These are phyloP conservation scores for Colletotrichum sojae DNA, from an alignment of 2,329 filamentous ascomycete species.

Conservation along the genomic window DNA sequence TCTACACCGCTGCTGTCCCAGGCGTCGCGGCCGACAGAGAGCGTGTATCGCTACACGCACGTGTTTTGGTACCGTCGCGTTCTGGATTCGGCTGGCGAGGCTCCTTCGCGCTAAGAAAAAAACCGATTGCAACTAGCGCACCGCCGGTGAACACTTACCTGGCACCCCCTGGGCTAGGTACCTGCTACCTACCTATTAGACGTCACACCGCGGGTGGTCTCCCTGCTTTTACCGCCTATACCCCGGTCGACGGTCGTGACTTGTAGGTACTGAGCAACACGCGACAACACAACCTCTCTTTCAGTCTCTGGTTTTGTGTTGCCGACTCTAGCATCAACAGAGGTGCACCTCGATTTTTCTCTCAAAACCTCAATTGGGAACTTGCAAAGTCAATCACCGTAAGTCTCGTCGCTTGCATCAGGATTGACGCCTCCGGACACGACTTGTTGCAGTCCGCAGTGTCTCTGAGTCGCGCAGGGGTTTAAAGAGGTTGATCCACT, in stretches of 20 bases:
- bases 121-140: too few relatives aligned
- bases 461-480: constrained; percentile 28
- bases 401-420: background rate
- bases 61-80: constrained; percentile 37
- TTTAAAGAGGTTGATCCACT: constrained; percentile 40
- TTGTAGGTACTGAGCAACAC: constrained; percentile 7
- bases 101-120: constrained; percentile 28
- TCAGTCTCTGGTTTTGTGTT: constrained; percentile 25
- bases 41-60: constrained; percentile 20
- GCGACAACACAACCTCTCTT: constrained; percentile 22
- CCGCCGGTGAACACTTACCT: background rate
- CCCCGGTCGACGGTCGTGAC: constrained; percentile 27
- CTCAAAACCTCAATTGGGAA: background rate
- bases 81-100: constrained; percentile 18
- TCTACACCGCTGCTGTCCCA: background rate
- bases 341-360: background rate
- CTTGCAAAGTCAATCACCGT: background rate
- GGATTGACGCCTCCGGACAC: background rate
- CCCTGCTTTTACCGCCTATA: constrained; percentile 22
- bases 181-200: background rate
- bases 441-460: constrained; percentile 1
- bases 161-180: constrained; percentile 11
- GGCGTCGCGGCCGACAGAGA: constrained; percentile 29
- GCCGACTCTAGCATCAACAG: constrained; percentile 3
- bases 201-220: constrained; percentile 24